Evolutionary conservation across 225 moss, liverwort and hornwort species (phyloP).

Genomic region (Thuidium tamariscinum): DNA sequence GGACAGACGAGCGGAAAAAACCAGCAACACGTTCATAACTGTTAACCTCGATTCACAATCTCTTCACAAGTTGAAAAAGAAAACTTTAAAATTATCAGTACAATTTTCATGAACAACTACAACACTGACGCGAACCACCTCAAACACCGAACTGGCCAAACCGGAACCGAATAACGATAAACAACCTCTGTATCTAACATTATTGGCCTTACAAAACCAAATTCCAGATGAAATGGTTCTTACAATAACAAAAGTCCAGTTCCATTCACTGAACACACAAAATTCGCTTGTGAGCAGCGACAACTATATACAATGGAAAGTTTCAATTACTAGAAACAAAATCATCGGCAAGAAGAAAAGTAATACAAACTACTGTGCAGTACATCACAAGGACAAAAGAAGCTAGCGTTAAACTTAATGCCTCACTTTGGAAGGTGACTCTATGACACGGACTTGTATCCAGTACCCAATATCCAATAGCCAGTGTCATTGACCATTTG

Average conservation of each 20-base stretch:
- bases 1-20: too few species aligned
- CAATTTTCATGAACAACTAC: too few species aligned
- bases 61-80: too few species aligned
- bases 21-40: accelerated
- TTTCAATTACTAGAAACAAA: neutral
- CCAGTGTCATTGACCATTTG: neutral
- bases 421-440: neutral
- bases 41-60: too few species aligned
- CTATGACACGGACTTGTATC: neutral
- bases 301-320: neutral
- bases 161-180: too few species aligned
- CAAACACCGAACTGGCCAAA: neutral
- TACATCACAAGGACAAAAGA: neutral
- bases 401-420: neutral
- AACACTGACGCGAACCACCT: too few species aligned
- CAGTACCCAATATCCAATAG: neutral
- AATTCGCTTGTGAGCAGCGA: neutral
- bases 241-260: too few species aligned
- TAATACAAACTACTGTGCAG: neutral
- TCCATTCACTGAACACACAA: neutral
- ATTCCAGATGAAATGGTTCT: too few species aligned
- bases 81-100: too few species aligned
- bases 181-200: too few species aligned
- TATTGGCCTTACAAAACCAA: neutral
- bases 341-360: neutral